Evolutionary conservation across 371 early-diverging fungal genomes (phyloP), one percentile per base, ranked within the genome.

Genomic region (Cokeromyces recurvatus): DNA sequence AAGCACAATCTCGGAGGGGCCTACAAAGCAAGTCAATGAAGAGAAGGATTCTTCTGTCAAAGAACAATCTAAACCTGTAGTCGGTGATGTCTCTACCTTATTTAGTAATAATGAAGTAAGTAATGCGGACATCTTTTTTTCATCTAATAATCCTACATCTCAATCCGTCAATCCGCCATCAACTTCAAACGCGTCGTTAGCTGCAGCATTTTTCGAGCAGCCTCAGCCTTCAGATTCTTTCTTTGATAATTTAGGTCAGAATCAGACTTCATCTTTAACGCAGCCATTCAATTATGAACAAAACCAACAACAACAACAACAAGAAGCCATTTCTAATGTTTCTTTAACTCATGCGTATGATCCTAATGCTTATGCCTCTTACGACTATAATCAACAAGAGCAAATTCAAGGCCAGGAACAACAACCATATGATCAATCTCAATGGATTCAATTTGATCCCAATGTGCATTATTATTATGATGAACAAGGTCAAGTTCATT

Each of bases 381-480:
- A 48, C 22, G 43, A 36, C 15, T 43, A 54, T 14, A 29, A 15
- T 19, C 52, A 38, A 34, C 25, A 24, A 15, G 47, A 46, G 25
- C n/a, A 19, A 6, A 10, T 6, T 4, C 31, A 32, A 7, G 25
- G 11, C 1, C 32, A 38, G 12, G 24, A 25, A 4, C 46, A 36
- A 12, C 39, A 32, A 31, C 31, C n/a, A 24, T 41, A 50, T 24
- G 46, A 46, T 25, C 42, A 34, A 22, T n/a, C 38, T 16, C 46
- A 41, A 41, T 53, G 50, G 39, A 49, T 57, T 22, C 37, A 59
- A 22, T 64, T 61, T 41, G 65, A 62, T 50, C 60, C 64, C 9
- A 67, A 63, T 47, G 42, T 55, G 14, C 68, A 67, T 48, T 67
- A 67, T 39, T 67, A 63, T 22, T 67, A 67, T 42, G 68, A 67